phyloP scores from a whole-genome alignment of 805 yeast species.

The Wickerhamomyces mucosus region DNA sequence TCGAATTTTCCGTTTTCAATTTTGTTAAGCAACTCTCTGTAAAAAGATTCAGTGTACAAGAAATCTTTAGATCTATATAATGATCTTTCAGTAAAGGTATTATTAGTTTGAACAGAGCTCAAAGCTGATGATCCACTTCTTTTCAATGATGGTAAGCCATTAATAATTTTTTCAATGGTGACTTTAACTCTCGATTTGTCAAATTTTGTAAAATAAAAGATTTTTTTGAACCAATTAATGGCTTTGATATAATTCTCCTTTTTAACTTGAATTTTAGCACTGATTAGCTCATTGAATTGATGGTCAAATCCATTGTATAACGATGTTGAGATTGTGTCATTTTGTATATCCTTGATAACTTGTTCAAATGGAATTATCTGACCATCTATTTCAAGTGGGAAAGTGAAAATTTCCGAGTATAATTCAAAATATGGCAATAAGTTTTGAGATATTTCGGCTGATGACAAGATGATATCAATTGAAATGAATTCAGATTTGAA shows the following conservation, averaged over 20 bases:
- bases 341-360: conserved; percentile 64
- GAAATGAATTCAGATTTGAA: conserved; percentile 73
- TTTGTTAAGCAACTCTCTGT: conserved; percentile 35
- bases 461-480: conserved; percentile 50
- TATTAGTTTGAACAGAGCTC: conserved; percentile 47
- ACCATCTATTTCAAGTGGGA: conserved; percentile 64
- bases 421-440: conserved; percentile 59
- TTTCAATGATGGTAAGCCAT: conserved; percentile 30
- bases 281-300: conserved; percentile 56
- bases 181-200: conserved; percentile 66
- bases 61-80: conserved; percentile 57
- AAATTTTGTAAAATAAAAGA: conserved; percentile 57
- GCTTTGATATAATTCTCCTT: conserved; percentile 54
- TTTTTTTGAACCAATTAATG: conserved; percentile 65
- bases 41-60: conserved; percentile 50
- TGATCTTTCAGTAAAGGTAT: conserved; percentile 48
- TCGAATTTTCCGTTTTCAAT: conserved; percentile 47
- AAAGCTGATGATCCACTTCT: conserved; percentile 46
- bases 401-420: conserved; percentile 55
- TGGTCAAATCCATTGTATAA: conserved; percentile 50
- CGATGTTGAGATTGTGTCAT: conserved; percentile 57
- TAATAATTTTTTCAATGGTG: conserved; percentile 32
- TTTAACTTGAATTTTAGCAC: conserved; percentile 52
- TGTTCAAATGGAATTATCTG: conserved; percentile 54
- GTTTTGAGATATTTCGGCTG: conserved; percentile 38